Evolutionary conservation across 306 rosid genomes (phyloP), one percentile per base, ranked within the genome.

Genomic region (Quercus glauca): DNA sequence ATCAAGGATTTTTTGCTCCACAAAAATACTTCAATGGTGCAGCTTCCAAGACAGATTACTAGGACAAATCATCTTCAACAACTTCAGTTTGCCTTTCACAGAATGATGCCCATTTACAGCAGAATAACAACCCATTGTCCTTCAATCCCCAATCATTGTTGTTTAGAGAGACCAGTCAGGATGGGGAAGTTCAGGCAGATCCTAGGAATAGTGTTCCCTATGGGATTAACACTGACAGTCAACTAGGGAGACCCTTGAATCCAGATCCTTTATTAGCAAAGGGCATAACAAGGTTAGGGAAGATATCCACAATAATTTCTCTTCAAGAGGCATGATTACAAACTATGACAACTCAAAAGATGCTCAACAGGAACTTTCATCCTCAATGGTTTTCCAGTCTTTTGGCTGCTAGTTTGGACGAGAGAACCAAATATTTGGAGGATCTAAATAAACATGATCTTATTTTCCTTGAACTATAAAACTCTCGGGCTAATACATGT

Each of bases 21-120:
- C 97, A 90, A 51, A 78, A 85, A 3, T 88, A 84, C 82, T 82
- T 89, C 67, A 92, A 76, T 45, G 76, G 86, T 52, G 78, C 85
- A 10, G 81, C 90, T 79, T 72, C 69, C 35, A 92, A 87, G 61
- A 84, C 96, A 23, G 98, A 95, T 84, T 95, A 85, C 91, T 87
- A 92, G 94, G 99, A 92, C 71, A 88, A 97, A 7, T 95, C 99
- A 26, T 95, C 99, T 82, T 95, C 99, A 19, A 94, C 94, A 15
- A 85, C 97, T 45, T 92, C 99, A 64, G 97, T 86, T 73, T 86
- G 97, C 87, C 85, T 92, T 70, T 92, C 97, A 28, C 97, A 90
- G 85, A 91, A 83, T 57, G 92, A 91, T 19, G 86, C 84, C 67
- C 89, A 78, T 78, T 80, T 91, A 80, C 93, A 90, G 80, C 97